Conservation (phyloP, 1,139 yeast genomes). For the Saccharomyces hybrid region DNA sequence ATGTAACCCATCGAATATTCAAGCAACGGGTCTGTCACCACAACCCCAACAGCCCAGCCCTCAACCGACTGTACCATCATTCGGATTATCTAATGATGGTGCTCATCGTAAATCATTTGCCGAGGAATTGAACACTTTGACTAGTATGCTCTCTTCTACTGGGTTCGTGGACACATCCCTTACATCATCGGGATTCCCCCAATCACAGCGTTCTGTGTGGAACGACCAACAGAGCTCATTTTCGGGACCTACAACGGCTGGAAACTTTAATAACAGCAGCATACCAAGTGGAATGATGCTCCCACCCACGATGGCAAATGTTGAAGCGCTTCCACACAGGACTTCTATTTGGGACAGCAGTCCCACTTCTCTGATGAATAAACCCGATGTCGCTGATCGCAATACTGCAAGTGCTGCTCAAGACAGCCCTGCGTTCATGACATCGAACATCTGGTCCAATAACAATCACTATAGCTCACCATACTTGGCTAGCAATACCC, state of each 20-base stretch:
- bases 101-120: constrained; percentile 12
- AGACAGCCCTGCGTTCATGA: not conserved
- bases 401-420: not conserved
- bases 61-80: not conserved
- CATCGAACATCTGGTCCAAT: constrained; percentile 2
- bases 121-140: constrained; percentile 24
- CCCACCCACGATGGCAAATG: not conserved
- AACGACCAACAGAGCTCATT: constrained; percentile 7
- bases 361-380: not conserved
- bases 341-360: constrained; percentile 24
- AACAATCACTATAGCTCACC: not conserved
- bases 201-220: constrained; percentile 15
- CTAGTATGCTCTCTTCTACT: constrained; percentile 23
- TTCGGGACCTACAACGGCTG: not conserved
- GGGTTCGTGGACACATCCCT: constrained; percentile 15
- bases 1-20: not conserved
- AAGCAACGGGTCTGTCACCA: not conserved
- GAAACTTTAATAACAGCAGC: not conserved
- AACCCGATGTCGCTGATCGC: not conserved
- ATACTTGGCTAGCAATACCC: not conserved
- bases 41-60: not conserved
- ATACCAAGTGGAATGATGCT: not conserved
- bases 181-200: constrained; percentile 2
- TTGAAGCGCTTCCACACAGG: constrained; percentile 8
- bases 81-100: constrained; percentile 3